Base-by-base conservation (phyloP, 169 alveolate genomes). In the Plasmodium adleri region DNA sequence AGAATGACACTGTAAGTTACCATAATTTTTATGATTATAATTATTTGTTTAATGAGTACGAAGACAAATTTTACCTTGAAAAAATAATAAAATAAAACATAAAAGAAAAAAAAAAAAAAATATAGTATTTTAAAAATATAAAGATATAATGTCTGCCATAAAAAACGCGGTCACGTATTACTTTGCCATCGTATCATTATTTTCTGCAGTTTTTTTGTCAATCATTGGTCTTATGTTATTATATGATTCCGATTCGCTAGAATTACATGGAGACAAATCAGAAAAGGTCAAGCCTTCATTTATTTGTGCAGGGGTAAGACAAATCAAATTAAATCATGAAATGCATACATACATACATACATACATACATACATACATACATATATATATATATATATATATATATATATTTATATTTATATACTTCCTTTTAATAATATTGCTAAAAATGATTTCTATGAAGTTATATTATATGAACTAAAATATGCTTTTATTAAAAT, bases 241-340 rank as follows among this genome's bases (percentile, higher is more conserved):
- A 70, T 66, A 66, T 76, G 89, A 76, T 58, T 76, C 89, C 50
- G 78, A 76, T 17, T 76, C 89, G n/a, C 20, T 76, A 70, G 89
- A 76, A 49, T 63, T 76, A 54, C 89, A 76, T 68, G 89, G 89
- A 56, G 50, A 76, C 50, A 76, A 63, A 39, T 50, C 78, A 17
- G 89, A 76, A 70, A 76, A 76, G 39, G 89, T 64, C 28, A 63
- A 64, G 28, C 89, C 89, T 13, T 76, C 89, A 6, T 76, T 76
- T 54, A 76, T 76, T 76, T 63, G 89, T 22, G 89, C 89, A 26
- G 89, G 89, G 76, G 89, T 76, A 76, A 76, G 89, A 39, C n/a
- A 75, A 17, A 6, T 20, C n/a, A 56, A 75, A 54, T 60, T 24
- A 4, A 39, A 64, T 24, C 68, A 59, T 9, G 12, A 59, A 59